Percentiles rank a stretch among this genome's conserved stretches.
phyloP scores from a whole-genome alignment of 805 yeast species.

The Ogataea pini region DNA sequence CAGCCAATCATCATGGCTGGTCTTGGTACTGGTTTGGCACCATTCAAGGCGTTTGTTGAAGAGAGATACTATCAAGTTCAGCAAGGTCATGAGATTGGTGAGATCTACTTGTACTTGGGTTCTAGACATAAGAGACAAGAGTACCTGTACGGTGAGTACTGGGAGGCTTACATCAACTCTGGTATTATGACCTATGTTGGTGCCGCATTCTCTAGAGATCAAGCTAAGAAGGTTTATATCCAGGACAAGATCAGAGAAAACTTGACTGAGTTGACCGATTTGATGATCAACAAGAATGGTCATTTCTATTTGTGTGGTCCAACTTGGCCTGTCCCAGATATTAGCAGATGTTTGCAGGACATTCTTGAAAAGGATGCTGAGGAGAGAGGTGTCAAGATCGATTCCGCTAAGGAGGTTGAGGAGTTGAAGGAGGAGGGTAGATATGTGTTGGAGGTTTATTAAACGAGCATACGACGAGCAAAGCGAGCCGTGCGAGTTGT shows the following conservation, averaged over 20 bases:
- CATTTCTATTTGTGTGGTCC: slow-evolving; percentile 97
- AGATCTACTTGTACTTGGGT: slow-evolving; percentile 83
- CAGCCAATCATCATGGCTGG: slow-evolving; percentile 97
- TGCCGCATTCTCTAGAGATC: slow-evolving; percentile 98
- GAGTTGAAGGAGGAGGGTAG: slow-evolving; percentile 91
- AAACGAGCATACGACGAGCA: slow-evolving; percentile 26
- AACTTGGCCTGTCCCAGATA: slow-evolving; percentile 98
- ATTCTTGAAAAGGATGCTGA: slow-evolving; percentile 73
- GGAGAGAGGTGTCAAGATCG: slow-evolving; percentile 63
- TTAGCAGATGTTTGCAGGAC: slow-evolving; percentile 85
- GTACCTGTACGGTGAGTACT: slow-evolving; percentile 91
- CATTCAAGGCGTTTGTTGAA: slow-evolving; percentile 95
- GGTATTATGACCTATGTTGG: slow-evolving; percentile 93
- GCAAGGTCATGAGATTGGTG: slow-evolving; percentile 89
- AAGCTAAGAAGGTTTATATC: slow-evolving; percentile 89
- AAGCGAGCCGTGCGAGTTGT: background rate
- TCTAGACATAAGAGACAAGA: slow-evolving; percentile 95
- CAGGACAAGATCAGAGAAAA: slow-evolving; percentile 89
- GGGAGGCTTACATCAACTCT: slow-evolving; percentile 95
- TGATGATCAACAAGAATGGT: slow-evolving; percentile 77
- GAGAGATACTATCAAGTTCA: slow-evolving; percentile 91
- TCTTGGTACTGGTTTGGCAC: slow-evolving; percentile 96
- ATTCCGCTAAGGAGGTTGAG: slow-evolving; percentile 79
- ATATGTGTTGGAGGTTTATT: slow-evolving; percentile 91
- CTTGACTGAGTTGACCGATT: slow-evolving; percentile 69